Base-by-base conservation (phyloP, 2,329 filamentous ascomycete species). In the Penicillium occitanis region DNA sequence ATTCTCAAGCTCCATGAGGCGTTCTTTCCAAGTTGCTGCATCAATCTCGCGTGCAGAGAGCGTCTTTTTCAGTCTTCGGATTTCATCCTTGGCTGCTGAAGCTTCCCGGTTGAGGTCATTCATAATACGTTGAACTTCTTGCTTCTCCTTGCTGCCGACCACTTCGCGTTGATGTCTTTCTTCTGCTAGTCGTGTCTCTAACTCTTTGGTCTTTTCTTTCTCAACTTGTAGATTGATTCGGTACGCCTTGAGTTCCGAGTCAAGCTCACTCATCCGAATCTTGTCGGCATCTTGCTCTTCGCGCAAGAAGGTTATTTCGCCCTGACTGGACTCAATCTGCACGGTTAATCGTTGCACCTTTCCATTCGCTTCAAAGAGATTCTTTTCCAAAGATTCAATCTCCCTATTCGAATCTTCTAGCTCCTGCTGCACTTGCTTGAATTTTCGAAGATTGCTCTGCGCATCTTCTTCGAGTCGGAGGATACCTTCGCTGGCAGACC, bases 211-310 rank as follows among this genome's bases (percentile, higher is more conserved):
- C 57, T 87, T 88, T 68, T 97, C 93, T 77, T 90, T 91, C 77
- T 97, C 93, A 61, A 95, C 93, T 65, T 90, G 87, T n/a, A 97
- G 81, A 59, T 83, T 87, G 73, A 92, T 88, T 75, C 96, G 91
- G n/a, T 88, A 86, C 65, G 88, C 90, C 72, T 91, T 91, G 44
- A 97, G 81, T 14, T 90, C 88, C 8, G 92, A 91, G 74, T 98
- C 93, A 7, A 98, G 84, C 73, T 98, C 93, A 44, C 94, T 92
- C 73, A 99, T 98, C 79, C 93, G 93, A 76, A 99, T 96, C 84
- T 99, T 99, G 82, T 99, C 95, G 19, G 87, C 88, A 78, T 99
- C 95, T 78, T 99, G 95, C 81, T 99, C 95, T 75, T 99, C 95
- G 1, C 95, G 89, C 61, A 99, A 79, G 84, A 99, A 99, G 0